Evolutionary conservation across 768 basidiomycete species (phyloP), one percentile per base, ranked within the genome.

Genomic region (Baorangia bicolor): DNA sequence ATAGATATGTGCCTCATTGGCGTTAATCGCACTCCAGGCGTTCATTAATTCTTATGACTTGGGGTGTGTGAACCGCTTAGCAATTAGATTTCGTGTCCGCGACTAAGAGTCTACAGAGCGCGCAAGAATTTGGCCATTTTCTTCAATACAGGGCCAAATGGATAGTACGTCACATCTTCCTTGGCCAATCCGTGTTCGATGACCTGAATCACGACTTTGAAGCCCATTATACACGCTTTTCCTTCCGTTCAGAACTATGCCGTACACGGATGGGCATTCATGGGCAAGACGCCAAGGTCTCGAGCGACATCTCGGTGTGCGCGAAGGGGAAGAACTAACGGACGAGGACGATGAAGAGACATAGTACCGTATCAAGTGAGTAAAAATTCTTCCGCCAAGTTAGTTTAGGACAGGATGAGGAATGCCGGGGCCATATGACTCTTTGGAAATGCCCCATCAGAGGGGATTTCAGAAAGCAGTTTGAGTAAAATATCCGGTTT

Each of bases 31-130:
- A 30, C 27, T 57, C 13, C 37, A 92, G 90, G 76, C 75, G 2
- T 98, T 94, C 64, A 78, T 92, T 12, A 98, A 98, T 64, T 93
- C 90, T 2, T 99, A 94, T 67, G 91, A 98, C 69, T 75, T 96
- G 5, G 96, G 94, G 82, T 87, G 67, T 39, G 79, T 65, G 27
- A 12, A 50, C 53, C 27, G 8, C 20, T 49, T 53, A n/a, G 12
- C 13, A 20, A 14, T n/a, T 10, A 25, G 23, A 14, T 45, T 42
- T 42, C 21, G 18, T 27, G 9, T 31, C 21, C 25, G 16, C 31
- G 12, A 30, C 59, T 11, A 35, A 53, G 16, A 11, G 8, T 21
- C 4, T 10, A 38, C 42, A 45, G 64, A 83, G 83, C 25, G 64
- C 72, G 75, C 48, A 78, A 77, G 63, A 98, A 99, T 67, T 73